Conservation (phyloP, 108 stramenopile species). For the Pseudonitzschia multistriata region DNA sequence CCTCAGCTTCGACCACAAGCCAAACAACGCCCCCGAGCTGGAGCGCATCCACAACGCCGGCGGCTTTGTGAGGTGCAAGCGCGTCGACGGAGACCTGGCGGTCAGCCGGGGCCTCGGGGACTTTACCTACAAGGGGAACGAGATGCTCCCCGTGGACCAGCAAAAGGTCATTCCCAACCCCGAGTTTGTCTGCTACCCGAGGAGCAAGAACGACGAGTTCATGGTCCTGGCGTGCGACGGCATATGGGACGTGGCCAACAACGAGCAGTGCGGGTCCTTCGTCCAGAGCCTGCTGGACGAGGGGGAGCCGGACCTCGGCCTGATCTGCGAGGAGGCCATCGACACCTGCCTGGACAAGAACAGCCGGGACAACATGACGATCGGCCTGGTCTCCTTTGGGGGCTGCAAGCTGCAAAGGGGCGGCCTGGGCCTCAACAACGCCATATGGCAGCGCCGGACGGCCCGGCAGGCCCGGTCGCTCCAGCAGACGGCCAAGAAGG, state of each 20-base stretch:
- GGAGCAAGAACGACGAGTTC: slow-evolving; percentile 75
- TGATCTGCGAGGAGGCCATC: slow-evolving; percentile 84
- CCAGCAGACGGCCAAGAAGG: slow-evolving; percentile 25
- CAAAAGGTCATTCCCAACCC: slow-evolving; percentile 86
- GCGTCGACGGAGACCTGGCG: slow-evolving; percentile 96
- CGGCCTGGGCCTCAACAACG: slow-evolving; percentile 27
- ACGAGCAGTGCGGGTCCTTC: slow-evolving; percentile 78
- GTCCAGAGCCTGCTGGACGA: slow-evolving; percentile 57
- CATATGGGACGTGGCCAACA: slow-evolving; percentile 88
- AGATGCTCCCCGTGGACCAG: slow-evolving; percentile 37
- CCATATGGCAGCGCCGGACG: slow-evolving; percentile 34
- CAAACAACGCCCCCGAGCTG: slow-evolving; percentile 70
- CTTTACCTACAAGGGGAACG: slow-evolving; percentile 69
- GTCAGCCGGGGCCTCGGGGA: slow-evolving; percentile 95
- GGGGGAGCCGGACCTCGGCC: slow-evolving; percentile 64
- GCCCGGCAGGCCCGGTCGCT: slow-evolving; percentile 32
- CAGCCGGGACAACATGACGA: slow-evolving; percentile 85
- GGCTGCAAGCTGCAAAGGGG: slow-evolving; percentile 19
- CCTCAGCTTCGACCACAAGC: slow-evolving; percentile 96
- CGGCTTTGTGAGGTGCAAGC: slow-evolving; percentile 76
- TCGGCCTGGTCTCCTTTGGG: slow-evolving; percentile 39
- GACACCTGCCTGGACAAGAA: slow-evolving; percentile 73
- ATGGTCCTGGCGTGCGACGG: slow-evolving; percentile 90
- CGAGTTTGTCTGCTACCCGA: slow-evolving; percentile 63
- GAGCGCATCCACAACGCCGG: slow-evolving; percentile 68